Conservation (phyloP, 345 rosid species). For the sweet orange (Citrus sinensis) region DNA sequence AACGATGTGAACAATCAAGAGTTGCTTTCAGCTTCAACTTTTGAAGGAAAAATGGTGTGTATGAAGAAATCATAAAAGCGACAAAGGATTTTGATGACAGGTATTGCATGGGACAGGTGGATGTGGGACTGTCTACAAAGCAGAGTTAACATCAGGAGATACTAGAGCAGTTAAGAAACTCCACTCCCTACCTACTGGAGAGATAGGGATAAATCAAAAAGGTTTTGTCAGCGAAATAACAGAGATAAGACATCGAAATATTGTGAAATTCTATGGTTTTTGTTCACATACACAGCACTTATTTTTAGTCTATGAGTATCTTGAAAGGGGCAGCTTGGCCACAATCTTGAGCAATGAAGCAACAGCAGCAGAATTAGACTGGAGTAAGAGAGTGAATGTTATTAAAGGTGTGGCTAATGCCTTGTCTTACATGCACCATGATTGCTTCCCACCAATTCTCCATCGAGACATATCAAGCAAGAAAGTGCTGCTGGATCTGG, state of each 20-base stretch:
- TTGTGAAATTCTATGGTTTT: not conserved
- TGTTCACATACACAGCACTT: not conserved
- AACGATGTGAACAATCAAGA: not conserved
- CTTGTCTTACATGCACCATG: not conserved
- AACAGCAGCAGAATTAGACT: not conserved
- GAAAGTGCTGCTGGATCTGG: not conserved
- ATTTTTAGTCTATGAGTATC: not conserved
- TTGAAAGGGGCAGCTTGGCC: not conserved
- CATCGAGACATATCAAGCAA: not conserved
- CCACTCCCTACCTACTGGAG: not conserved
- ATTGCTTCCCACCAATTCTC: not conserved
- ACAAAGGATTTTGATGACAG: not conserved
- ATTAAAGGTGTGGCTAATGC: not conserved
- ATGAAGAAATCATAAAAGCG: not conserved
- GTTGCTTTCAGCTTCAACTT: not conserved
- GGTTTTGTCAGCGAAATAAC: not conserved
- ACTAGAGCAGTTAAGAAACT: not conserved
- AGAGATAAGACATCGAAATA: not conserved
- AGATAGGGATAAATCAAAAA: not conserved
- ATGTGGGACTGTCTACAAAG: not conserved
- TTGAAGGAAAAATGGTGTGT: not conserved
- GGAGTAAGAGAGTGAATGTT: not conserved
- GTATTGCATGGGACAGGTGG: not conserved
- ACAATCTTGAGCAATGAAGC: not conserved
- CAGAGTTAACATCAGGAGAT: not conserved